These are phyloP conservation scores for Globisporangium barbulae DNA, from an alignment of 352 stramenopile genomes.

Conservation along the genomic window DNA sequence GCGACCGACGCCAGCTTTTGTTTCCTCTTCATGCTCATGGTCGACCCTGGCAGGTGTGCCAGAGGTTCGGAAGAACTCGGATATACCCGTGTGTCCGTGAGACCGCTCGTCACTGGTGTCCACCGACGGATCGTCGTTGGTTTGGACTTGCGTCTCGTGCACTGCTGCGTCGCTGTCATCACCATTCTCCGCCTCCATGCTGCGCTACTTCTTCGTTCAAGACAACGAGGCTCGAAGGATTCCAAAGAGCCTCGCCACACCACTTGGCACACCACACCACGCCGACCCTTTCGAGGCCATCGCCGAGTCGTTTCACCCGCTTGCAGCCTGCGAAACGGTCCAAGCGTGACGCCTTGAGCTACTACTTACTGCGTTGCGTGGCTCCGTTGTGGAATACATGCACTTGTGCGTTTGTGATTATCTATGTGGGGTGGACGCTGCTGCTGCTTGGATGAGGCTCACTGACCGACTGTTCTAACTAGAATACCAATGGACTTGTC, in stretches of 20 bases:
- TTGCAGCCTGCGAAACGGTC: not conserved
- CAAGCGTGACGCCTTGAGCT: not conserved
- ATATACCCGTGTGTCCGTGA: slow-evolving; percentile 24
- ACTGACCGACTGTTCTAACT: slow-evolving; percentile 1
- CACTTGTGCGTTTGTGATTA: slow-evolving; percentile 1
- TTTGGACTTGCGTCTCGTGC: slow-evolving; percentile 15
- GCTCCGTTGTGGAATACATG: not conserved
- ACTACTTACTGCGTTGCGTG: not conserved
- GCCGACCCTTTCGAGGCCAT: not conserved
- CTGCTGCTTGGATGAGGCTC: not conserved
- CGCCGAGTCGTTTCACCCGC: not conserved
- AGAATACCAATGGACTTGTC: not conserved
- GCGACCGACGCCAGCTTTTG: not conserved
- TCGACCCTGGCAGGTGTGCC: slow-evolving; percentile 6
- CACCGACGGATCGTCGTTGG: slow-evolving; percentile 5
- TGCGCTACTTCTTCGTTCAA: slow-evolving; percentile 19
- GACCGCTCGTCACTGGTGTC: not conserved
- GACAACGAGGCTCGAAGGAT: slow-evolving; percentile 23
- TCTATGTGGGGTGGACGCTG: not conserved
- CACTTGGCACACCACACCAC: not conserved
- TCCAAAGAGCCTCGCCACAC: not conserved
- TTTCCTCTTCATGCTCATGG: not conserved
- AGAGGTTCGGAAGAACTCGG: slow-evolving; percentile 27
- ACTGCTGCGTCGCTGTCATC: not conserved
- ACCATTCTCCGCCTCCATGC: slow-evolving; percentile 3